Base-by-base conservation (phyloP, 2,329 filamentous ascomycete genomes). In the Lecanoromycetidae sp. region DNA sequence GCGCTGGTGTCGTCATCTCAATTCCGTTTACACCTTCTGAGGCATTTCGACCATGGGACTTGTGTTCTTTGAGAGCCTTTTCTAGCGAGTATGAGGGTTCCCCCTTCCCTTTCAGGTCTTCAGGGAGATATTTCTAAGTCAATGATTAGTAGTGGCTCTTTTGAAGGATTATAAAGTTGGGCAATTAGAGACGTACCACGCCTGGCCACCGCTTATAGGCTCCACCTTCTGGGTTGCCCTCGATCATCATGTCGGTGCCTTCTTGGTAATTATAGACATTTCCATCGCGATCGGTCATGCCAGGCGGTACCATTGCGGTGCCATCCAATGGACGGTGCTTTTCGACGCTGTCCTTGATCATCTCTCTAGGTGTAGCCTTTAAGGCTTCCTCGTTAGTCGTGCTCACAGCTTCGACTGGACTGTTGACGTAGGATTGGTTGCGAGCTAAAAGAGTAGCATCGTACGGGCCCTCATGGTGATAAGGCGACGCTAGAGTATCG, bases 401-500 rank as follows among this genome's bases (percentile, higher is more conserved):
- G 47, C 71, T 70, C 4, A 94, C 75, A 2, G 88, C 90, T 23
- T 83, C 86, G 6, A 95, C 66, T 0, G 90, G 88, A 3, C 84
- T 80, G 49, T 62, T 66, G 46, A 71, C 67, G 56, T 69, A 71
- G 57, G 78, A 71, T 3, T 67, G 71, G 65, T 95, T 95, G 39
- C 85, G 76, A 10, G 83, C 77, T 1, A 82, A 70, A 44, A 86
- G 71, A 2, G 85, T 82, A 8, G 88, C 86, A 61, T 96, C 90
- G 57, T 84, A 96, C 0, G 90, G 90, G 0, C 90, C 88, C 54
- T 82, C 85, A 58, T 96, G 90, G 63, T 95, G 90, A 63, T 94
- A 94, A 15, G 72, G 73, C 33, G 72, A 63, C n/a, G 75, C 63
- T 2, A 74, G 68, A 44, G 69, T 72, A 60, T 94, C 90, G 1